Conservation (phyloP, 2,329 filamentous ascomycete species). For the Trichoderma sp. region DNA sequence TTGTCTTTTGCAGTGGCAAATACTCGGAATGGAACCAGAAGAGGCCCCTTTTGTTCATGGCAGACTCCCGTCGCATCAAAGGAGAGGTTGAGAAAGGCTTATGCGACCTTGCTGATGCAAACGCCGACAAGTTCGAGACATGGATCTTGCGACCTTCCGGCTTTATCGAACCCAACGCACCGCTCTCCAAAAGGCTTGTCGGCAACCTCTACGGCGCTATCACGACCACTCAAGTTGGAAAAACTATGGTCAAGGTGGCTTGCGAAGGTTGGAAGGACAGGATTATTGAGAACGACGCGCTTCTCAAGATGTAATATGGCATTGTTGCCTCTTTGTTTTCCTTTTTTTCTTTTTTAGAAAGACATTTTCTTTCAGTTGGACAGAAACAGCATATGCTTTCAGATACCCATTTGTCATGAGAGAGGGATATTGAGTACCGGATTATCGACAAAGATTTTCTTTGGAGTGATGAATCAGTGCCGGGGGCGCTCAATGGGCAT, state of each 20-base stretch:
- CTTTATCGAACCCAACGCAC: constrained; percentile 29
- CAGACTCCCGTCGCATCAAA: constrained; percentile 38
- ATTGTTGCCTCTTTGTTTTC: not conserved
- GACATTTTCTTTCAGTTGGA: not conserved
- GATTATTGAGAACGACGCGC: constrained; percentile 35
- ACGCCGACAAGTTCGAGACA: constrained; percentile 34
- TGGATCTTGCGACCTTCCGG: constrained; percentile 37
- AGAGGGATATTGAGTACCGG: not conserved
- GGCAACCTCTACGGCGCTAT: constrained; percentile 33
- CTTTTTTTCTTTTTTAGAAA: not conserved
- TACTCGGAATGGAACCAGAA: constrained; percentile 34
- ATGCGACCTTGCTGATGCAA: constrained; percentile 36
- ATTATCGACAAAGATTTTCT: not conserved
- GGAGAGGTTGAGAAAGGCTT: constrained; percentile 41
- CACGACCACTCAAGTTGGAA: constrained; percentile 36
- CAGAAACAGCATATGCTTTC: constrained; percentile 14
- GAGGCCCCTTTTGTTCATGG: constrained; percentile 36
- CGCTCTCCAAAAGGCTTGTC: constrained; percentile 27
- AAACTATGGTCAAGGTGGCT: constrained; percentile 36
- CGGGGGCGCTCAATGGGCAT: not conserved
- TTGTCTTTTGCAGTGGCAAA: constrained; percentile 43
- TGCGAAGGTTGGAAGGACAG: constrained; percentile 36
- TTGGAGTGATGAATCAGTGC: not conserved
- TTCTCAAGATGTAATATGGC: constrained; percentile 30
- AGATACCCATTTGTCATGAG: constrained; percentile 15